Evolutionary conservation across 2,329 filamentous ascomycete genomes (phyloP).

Genomic region (Diplocarpon rosae): DNA sequence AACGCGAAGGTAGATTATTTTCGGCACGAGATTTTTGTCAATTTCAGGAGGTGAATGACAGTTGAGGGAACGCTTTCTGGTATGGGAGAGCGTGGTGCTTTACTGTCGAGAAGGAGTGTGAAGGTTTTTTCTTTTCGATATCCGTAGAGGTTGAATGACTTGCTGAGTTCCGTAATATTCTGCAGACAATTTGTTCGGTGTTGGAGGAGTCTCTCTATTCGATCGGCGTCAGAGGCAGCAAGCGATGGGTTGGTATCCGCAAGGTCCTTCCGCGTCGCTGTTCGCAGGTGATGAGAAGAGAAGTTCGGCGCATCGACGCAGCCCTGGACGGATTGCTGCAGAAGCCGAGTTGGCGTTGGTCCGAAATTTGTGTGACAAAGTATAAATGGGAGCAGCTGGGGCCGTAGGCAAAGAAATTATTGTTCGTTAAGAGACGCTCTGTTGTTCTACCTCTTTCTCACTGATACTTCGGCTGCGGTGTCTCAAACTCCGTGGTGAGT

Average conservation of each 20-base stretch:
- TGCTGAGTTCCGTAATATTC: background rate
- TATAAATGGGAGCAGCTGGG: constrained; percentile 10
- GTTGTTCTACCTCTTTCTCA: too few species aligned
- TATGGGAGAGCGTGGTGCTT: too few species aligned
- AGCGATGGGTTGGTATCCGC: background rate
- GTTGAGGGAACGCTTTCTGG: constrained; percentile 5
- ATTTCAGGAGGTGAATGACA: constrained; percentile 3
- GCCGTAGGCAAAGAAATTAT: background rate
- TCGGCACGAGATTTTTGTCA: constrained; percentile 2
- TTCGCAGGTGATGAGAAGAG: background rate
- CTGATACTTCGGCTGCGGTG: background rate
- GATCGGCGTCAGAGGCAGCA: too few species aligned
- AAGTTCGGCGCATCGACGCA: constrained; percentile 8
- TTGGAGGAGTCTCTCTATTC: too few species aligned
- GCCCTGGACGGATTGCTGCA: constrained; percentile 10
- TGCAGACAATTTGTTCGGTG: too few species aligned
- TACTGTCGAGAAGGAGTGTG: background rate
- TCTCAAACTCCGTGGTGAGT: too few species aligned
- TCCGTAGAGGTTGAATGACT: background rate
- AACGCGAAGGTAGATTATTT: constrained; percentile 8
- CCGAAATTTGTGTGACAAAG: constrained; percentile 13
- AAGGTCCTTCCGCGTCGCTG: constrained; percentile 6
- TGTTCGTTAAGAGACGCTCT: too few species aligned
- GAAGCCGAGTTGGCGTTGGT: constrained; percentile 1
- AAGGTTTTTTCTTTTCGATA: constrained; percentile 1